phyloP scores from a whole-genome alignment of 163 green algal species.

The Chloromonas sp. region DNA sequence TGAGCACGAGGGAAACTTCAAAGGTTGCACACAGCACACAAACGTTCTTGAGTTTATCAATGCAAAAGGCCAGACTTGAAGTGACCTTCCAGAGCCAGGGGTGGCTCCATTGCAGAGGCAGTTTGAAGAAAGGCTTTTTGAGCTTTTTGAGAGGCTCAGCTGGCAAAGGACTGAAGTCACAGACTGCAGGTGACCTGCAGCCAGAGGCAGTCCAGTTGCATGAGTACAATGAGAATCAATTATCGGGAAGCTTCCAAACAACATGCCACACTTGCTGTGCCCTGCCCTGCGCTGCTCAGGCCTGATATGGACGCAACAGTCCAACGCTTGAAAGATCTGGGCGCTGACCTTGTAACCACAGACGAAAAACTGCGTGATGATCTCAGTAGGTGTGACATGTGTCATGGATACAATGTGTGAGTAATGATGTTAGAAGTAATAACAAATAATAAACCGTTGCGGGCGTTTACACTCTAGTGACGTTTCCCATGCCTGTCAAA shows the following conservation, averaged over 20 bases:
- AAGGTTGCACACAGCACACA: neutral
- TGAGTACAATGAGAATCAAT: neutral
- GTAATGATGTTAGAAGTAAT: neutral
- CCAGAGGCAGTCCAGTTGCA: neutral
- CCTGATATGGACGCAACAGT: slow-evolving; percentile 44
- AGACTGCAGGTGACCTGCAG: neutral
- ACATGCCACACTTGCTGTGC: neutral
- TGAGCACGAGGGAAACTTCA: slow-evolving; percentile 4
- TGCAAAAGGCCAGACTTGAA: neutral
- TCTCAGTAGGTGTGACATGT: slow-evolving; percentile 33
- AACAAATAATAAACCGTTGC: neutral
- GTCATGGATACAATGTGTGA: neutral
- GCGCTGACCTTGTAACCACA: slow-evolving; percentile 71
- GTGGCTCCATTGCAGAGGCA: neutral
- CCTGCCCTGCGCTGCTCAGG: slow-evolving; percentile 17
- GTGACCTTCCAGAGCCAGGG: neutral
- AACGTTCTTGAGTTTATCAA: neutral
- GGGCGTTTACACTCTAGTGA: too few species aligned
- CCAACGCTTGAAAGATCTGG: slow-evolving; percentile 51
- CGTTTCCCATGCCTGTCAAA: too few species aligned
- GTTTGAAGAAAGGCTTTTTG: neutral
- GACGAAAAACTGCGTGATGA: slow-evolving; percentile 44
- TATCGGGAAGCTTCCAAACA: too few species aligned
- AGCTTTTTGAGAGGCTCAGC: too few species aligned
- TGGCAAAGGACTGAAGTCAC: neutral